Percentiles rank a stretch among this genome's conserved stretches.
Evolutionary conservation across 441 rosid species (phyloP).

Genomic region (Geranium incanum): DNA sequence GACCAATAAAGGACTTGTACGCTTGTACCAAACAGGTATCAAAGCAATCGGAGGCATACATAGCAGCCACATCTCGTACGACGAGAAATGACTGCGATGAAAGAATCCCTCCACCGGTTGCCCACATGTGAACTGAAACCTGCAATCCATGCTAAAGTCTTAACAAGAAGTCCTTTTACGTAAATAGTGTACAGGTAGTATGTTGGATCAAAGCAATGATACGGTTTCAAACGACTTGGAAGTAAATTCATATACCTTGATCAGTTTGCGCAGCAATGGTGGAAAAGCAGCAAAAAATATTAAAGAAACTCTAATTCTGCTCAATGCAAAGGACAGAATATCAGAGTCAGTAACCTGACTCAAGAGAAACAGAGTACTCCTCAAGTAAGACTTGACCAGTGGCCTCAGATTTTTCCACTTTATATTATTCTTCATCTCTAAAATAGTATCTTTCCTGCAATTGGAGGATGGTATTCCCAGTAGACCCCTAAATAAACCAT

Average conservation of each 20-base stretch:
- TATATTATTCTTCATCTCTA: conserved; percentile 54
- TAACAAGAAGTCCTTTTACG: conserved; percentile 8
- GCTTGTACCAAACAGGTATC: conserved; percentile 53
- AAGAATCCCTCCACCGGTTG: conserved; percentile 50
- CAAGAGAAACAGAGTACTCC: conserved; percentile 64
- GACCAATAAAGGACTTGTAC: conserved; percentile 60
- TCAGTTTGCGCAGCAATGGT: conserved; percentile 43
- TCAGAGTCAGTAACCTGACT: conserved; percentile 59
- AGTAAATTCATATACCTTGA: conserved; percentile 50
- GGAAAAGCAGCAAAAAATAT: conserved; percentile 62
- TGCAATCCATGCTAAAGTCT: conserved; percentile 31
- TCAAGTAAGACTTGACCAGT: conserved; percentile 58
- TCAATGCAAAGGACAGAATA: conserved; percentile 45
- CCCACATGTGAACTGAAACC: conserved; percentile 74
- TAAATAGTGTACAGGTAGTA: not conserved
- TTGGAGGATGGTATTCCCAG: conserved; percentile 54
- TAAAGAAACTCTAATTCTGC: conserved; percentile 48
- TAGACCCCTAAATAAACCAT: conserved; percentile 46
- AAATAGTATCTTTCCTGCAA: conserved; percentile 47
- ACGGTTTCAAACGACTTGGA: not conserved
- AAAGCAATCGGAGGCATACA: conserved; percentile 54
- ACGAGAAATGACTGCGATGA: conserved; percentile 52
- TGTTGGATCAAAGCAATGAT: not conserved
- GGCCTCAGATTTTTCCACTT: conserved; percentile 71
- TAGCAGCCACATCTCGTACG: conserved; percentile 47